Conservation (phyloP, 768 basidiomycete genomes). For the Tulasnella sp. region DNA sequence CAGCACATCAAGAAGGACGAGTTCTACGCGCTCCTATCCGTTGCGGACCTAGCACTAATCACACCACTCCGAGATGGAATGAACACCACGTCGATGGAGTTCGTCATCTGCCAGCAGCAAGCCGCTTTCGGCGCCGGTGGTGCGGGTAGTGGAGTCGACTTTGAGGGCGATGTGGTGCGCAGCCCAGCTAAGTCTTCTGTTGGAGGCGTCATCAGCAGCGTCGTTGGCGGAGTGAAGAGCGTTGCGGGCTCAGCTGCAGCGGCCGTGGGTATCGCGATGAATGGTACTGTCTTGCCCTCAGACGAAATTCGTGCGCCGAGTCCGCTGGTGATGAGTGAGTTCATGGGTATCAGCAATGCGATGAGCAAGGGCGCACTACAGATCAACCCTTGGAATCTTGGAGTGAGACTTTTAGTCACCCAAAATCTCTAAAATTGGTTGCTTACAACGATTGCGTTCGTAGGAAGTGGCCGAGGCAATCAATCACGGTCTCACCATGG, state of each 20-base stretch:
- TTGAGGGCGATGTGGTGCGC: not conserved
- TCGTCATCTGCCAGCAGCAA: slow-evolving; percentile 83
- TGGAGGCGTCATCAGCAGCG: not conserved
- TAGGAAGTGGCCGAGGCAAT: slow-evolving; percentile 85
- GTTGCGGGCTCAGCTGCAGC: not conserved
- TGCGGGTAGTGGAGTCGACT: not conserved
- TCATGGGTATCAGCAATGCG: slow-evolving; percentile 92
- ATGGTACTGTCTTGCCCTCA: no score
- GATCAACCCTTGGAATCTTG: slow-evolving; percentile 94
- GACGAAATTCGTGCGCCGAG: slow-evolving; percentile 25
- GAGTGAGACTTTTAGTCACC: slow-evolving; percentile 37
- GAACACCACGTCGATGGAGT: slow-evolving; percentile 99
- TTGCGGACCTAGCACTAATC: slow-evolving; percentile 89
- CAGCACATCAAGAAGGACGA: slow-evolving; percentile 96
- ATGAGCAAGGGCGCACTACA: slow-evolving; percentile 72
- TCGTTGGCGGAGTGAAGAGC: not conserved
- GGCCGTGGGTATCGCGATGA: not conserved
- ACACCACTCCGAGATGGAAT: slow-evolving; percentile 94
- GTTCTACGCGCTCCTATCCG: slow-evolving; percentile 88
- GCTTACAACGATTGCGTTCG: slow-evolving; percentile 14
- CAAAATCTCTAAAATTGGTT: no score
- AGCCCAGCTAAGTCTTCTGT: not conserved
- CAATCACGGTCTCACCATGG: slow-evolving; percentile 78
- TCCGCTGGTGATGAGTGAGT: slow-evolving; percentile 88
- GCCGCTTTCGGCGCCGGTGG: slow-evolving; percentile 18